Evolutionary conservation across 345 rosid species (phyloP), one percentile per base, ranked within the genome.

Genomic region (Corchorus capsularis): DNA sequence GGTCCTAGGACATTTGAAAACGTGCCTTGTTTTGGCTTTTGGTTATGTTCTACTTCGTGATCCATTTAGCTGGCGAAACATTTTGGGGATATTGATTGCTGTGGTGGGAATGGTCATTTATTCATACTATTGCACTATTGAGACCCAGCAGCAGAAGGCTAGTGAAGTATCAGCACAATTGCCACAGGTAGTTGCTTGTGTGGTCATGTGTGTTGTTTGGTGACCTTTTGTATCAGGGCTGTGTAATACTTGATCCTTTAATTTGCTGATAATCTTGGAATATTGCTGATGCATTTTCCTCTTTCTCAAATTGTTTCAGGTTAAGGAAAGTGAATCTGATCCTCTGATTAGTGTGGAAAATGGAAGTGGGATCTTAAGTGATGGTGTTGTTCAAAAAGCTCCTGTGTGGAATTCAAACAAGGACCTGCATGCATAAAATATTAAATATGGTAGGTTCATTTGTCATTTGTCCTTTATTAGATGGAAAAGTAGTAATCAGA

Each of bases 1-100:
- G 82, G 99, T 96, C 66, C 89, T 96, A n/a, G 99, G 99, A 63
- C 99, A 96, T 86, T 86, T 96, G 57, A 96, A 96, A 85, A 96
- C 99, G 68, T 96, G 99, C 85, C 85, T 96, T 59, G 98, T 96
- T 78, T 88, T 96, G 90, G 97, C 97, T 37, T 96, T 96, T 65
- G 99, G 99, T 52, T 96, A 96, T 63, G 92, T 92, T 76, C 88
- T 96, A 68, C 91, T 96, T 64, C 90, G 65, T 27, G 98, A 96
- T 77, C 99, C 99, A 56, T 96, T 96, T 73, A 90, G 92, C 85
- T 92, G 99, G 99, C 92, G 95, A 73, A 96, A 96, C 85, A 90
- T 96, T 80, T 82, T 96, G 52, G 99, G 99, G 41, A 96, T 96
- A 77, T 80, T 92, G 73, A 82, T 96, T 74, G 99, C 99, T n/a